Evolutionary conservation across 2,329 filamentous ascomycete species (phyloP), one percentile per base, ranked within the genome.

Genomic region (Gaeumannomyces sp.): DNA sequence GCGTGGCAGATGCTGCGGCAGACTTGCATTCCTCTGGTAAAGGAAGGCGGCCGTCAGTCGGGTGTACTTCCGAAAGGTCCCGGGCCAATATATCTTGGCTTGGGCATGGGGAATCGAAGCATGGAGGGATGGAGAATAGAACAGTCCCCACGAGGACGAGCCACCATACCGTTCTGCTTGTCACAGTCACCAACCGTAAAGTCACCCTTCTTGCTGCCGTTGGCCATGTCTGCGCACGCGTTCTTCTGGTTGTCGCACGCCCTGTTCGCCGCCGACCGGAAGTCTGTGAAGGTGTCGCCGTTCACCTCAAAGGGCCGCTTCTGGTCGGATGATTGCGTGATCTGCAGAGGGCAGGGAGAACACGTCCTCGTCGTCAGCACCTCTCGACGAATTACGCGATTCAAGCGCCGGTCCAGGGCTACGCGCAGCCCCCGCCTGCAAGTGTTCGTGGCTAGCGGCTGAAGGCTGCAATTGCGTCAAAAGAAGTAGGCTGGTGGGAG

Each of bases 191-290:
- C 66, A 1, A 83, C 81, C 8, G 69, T 66, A 64, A 81, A 77
- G 29, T 59, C 56, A 11, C 62, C 66, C 64, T 62, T 70, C 68
- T 71, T 69, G 58, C 70, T 72, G 22, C 45, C 45, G 67, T 83
- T 82, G 45, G 79, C 79, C 27, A 72, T 62, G 29, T 78, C 67
- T n/a, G 77, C 76, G 66, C 81, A 83, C 25, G 70, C 71, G 68
- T 83, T 82, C 70, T 80, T 77, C 70, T 83, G 81, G 68, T 79
- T 78, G 68, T 81, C 79, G 72, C 81, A 83, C 1, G 79, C 75
- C 28, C 79, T 74, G 64, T 76, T 73, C 7, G 76, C 75, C 0
- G 81, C 81, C 13, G 75, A 73, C 29, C 69, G 38, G 69, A 78
- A 83, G 70, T 80, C 76, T 64, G 73, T 70, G 69, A 82, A 82